Conservation (phyloP, 305 asterid genomes). For the Coffea humblotiana region DNA sequence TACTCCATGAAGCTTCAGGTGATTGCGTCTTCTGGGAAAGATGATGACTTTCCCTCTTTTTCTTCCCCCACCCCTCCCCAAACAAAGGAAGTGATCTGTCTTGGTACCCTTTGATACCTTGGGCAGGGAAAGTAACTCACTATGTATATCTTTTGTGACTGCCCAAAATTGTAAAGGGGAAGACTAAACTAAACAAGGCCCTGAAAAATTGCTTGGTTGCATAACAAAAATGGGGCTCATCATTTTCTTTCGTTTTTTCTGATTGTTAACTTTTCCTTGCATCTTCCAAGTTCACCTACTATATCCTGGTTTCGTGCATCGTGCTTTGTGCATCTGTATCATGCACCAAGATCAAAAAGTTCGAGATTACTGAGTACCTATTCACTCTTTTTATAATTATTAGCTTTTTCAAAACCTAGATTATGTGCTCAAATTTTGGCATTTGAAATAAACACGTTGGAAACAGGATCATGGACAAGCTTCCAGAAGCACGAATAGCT, state of each 20-base stretch:
- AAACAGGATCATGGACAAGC: conserved; percentile 74
- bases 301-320: background rate
- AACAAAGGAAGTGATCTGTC: background rate
- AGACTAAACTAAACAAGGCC: background rate
- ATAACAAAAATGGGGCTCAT: background rate
- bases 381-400: background rate
- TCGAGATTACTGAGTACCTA: background rate
- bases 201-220: background rate
- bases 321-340: background rate
- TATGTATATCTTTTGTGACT: background rate
- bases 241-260: background rate
- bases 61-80: background rate
- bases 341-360: background rate
- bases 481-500: conserved; percentile 91
- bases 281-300: background rate
- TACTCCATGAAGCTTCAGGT: background rate
- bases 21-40: background rate
- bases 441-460: conserved; percentile 6
- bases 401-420: background rate
- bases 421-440: conserved; percentile 13
- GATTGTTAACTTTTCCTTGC: background rate
- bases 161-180: background rate
- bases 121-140: background rate
- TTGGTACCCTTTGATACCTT: background rate
- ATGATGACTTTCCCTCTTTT: no score